These are phyloP conservation scores for Phalaenopsis hybrid DNA, from an alignment of 116 monocot genomes.

Conservation along the genomic window DNA sequence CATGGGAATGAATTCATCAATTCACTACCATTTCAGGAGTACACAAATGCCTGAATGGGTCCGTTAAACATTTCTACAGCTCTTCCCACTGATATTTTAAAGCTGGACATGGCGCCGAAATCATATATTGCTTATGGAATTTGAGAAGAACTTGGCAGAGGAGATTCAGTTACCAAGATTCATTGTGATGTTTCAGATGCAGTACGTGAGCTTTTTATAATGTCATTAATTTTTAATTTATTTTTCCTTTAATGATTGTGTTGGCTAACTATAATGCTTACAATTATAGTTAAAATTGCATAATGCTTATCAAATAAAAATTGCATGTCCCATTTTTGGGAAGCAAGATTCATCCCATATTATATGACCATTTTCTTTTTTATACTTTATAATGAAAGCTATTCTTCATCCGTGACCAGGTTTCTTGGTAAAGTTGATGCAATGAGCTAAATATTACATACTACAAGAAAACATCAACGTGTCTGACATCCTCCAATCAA, in stretches of 20 bases:
- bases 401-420: no score
- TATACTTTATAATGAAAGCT: no score
- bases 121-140: slow-evolving; percentile 42
- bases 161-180: slow-evolving; percentile 38
- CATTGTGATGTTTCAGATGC: slow-evolving; percentile 42
- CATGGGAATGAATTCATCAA: slow-evolving; percentile 23
- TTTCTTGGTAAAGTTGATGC: no score
- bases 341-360: no score
- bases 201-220: slow-evolving; percentile 10
- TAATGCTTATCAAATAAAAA: background rate
- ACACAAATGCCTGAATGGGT: slow-evolving; percentile 26
- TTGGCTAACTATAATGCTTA: background rate
- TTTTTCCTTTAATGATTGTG: background rate
- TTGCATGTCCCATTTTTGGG: no score
- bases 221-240: background rate
- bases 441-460: no score
- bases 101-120: slow-evolving; percentile 39
- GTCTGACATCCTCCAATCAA: no score
- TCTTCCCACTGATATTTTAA: slow-evolving; percentile 12
- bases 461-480: no score
- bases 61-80: slow-evolving; percentile 10
- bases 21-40: slow-evolving; percentile 27
- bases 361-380: no score
- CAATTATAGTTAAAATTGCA: background rate
- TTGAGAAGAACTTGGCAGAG: slow-evolving; percentile 34